phyloP scores from a whole-genome alignment of 164 flowering plant genomes.

The Akebia trifoliata region DNA sequence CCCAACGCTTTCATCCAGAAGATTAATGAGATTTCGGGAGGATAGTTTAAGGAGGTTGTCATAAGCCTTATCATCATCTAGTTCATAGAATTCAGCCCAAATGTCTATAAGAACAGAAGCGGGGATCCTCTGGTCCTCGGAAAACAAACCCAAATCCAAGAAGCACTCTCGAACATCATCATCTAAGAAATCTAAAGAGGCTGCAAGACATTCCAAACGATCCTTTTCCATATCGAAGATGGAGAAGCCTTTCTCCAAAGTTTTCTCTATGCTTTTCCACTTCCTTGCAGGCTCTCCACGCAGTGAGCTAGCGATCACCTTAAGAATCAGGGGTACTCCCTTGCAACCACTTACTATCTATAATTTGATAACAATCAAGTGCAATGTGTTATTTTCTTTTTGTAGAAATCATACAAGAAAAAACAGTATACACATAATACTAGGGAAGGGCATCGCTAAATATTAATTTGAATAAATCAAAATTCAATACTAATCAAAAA shows the following conservation, averaged over 20 bases:
- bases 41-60: constrained; percentile 52
- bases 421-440: not conserved
- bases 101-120: constrained; percentile 51
- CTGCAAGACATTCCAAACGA: constrained; percentile 24
- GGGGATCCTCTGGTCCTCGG: constrained; percentile 61
- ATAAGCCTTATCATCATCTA: constrained; percentile 52
- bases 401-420: not conserved
- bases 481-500: too few species aligned
- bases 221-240: constrained; percentile 17
- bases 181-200: constrained; percentile 29
- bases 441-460: too few species aligned
- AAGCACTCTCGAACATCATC: constrained; percentile 27
- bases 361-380: constrained; percentile 7
- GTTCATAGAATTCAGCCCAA: constrained; percentile 55
- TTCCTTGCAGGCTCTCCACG: constrained; percentile 14
- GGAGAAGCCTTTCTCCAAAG: constrained; percentile 18
- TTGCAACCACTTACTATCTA: constrained; percentile 35
- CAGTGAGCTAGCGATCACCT: constrained; percentile 33
- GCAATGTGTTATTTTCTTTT: not conserved
- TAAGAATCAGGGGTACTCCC: constrained; percentile 37
- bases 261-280: constrained; percentile 20
- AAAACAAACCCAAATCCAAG: constrained; percentile 59
- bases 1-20: constrained; percentile 34
- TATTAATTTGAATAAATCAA: too few species aligned
- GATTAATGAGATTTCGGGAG: constrained; percentile 45